A percentile compares a stretch with the other conserved stretches of the same genome.
Conservation (phyloP, 257 asterid genomes). For the Nicotiana knightiana region DNA sequence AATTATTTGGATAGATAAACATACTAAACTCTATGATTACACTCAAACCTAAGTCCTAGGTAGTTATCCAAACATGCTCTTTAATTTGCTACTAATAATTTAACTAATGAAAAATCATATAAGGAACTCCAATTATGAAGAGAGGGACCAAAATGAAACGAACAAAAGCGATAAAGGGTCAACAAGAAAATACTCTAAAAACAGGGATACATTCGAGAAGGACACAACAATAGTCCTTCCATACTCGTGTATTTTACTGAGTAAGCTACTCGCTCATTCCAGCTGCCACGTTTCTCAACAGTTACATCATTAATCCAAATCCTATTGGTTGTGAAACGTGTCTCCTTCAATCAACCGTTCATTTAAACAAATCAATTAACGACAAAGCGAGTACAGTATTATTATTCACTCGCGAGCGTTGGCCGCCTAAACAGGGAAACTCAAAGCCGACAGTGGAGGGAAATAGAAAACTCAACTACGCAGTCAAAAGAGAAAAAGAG, state of each 20-base stretch:
- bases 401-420: neutral
- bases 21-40: no score
- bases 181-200: neutral
- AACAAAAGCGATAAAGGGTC: neutral
- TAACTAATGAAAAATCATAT: no score
- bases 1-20: no score
- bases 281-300: neutral
- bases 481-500: neutral
- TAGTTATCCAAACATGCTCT: no score
- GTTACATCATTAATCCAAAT: neutral
- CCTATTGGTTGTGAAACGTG: conserved; percentile 7
- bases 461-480: no score
- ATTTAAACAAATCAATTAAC: neutral
- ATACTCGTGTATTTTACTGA: neutral
- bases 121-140: no score
- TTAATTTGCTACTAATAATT: no score
- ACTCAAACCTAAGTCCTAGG: no score
- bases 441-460: neutral
- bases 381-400: neutral
- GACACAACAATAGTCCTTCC: neutral
- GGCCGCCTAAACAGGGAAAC: neutral
- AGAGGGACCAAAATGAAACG: neutral
- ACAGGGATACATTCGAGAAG: neutral
- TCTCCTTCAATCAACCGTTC: neutral
- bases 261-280: neutral